Evolutionary conservation across 2,329 filamentous ascomycete genomes (phyloP).

Genomic region (Penicillium psychrosexuale): DNA sequence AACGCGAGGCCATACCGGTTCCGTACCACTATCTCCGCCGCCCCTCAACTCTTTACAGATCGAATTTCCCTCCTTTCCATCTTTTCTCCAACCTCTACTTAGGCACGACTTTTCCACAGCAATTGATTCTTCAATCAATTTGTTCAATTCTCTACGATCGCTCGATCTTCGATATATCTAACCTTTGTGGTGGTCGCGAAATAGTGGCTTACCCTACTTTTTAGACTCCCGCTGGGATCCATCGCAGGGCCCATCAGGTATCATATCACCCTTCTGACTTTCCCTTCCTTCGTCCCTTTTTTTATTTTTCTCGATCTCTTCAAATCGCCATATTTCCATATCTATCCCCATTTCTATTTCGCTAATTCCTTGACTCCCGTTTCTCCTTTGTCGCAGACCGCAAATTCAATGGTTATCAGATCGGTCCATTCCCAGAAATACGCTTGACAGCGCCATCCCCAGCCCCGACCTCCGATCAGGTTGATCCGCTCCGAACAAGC

Average conservation of each 20-base stretch:
- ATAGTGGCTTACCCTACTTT: slow-evolving; percentile 13
- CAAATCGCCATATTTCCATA: background rate
- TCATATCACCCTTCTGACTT: slow-evolving; percentile 13
- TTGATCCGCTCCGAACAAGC: slow-evolving; percentile 41
- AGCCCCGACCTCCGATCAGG: slow-evolving; percentile 30
- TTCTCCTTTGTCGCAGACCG: slow-evolving; percentile 1
- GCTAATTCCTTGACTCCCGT: background rate
- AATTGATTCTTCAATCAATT: slow-evolving; percentile 12
- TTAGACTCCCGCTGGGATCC: slow-evolving; percentile 24
- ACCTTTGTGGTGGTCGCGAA: background rate
- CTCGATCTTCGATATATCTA: slow-evolving; percentile 3
- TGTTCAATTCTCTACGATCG: slow-evolving; percentile 1
- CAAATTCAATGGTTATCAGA: slow-evolving; percentile 13
- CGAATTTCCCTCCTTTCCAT: slow-evolving; percentile 15
- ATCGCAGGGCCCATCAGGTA: slow-evolving; percentile 22
- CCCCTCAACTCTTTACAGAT: slow-evolving; percentile 23
- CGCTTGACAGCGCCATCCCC: slow-evolving; percentile 33
- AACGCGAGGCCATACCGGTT: background rate
- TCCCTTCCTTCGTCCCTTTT: slow-evolving; percentile 1
- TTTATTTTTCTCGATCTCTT: slow-evolving; percentile 1
- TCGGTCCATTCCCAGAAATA: slow-evolving; percentile 37
- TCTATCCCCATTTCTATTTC: background rate
- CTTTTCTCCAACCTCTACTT: slow-evolving; percentile 4
- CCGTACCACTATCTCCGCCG: slow-evolving; percentile 14
- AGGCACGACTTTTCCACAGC: background rate